Base-by-base conservation (phyloP, 2,329 filamentous ascomycete species). In the Colletotrichum paranaense region DNA sequence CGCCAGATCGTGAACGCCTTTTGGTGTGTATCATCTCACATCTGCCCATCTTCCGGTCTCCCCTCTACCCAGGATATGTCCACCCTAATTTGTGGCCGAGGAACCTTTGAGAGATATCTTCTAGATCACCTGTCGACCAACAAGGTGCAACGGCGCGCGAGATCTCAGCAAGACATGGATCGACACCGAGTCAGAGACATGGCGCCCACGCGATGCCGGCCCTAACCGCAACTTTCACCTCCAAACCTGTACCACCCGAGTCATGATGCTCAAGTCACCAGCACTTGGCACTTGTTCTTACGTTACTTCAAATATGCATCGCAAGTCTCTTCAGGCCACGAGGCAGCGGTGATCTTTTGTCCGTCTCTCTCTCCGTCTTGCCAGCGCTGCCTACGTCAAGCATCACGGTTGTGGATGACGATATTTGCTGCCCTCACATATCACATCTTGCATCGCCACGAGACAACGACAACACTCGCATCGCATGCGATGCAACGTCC, bases 171-270 rank as follows among this genome's bases (percentile, higher is more conserved):
- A 62, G 71, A 65, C 67, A 70, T 60, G 32, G 67, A 70, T 73
- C 71, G 42, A 67, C 56, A 38, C 67, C 59, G 71, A 62, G 60
- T 73, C 67, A 73, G 66, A 70, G 67, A 57, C 59, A 62, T 70
- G 67, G 67, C 67, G 55, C 35, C 71, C 69, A 63, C 69, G 64
- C 58, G 69, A 46, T 53, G 35, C 49, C 63, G 62, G 56, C 56
- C 68, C 68, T 35, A 67, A 56, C 49, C 57, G 32, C 32, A 38
- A 14, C 22, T 60, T 19, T 12, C 32, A 22, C 14, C 28, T 67
- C 24, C 28, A 22, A 22, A n/a, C 12, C 7, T 24, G 26, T 9
- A 60, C 59, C 46, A 67, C 26, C 55, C 67, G 60, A 70, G 71
- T 66, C 71, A 70, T 65, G 67, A 66, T 57, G 56, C 35, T 49